These are phyloP conservation scores for Rhizophora apiculata DNA, from an alignment of 345 rosid species.

Conservation along the genomic window DNA sequence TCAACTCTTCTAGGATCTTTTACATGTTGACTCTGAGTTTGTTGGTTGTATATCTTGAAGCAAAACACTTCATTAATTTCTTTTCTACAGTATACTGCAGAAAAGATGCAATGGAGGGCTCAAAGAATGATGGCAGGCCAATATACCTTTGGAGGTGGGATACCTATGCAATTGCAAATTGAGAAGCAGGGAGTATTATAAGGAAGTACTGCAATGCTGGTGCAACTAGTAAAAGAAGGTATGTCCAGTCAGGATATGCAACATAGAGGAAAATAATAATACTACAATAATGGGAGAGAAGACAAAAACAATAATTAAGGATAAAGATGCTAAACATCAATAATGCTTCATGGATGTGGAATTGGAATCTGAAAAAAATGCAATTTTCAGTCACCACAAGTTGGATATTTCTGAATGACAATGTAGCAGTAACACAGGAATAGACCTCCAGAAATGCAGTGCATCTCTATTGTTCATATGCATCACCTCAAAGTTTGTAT, in stretches of 20 bases:
- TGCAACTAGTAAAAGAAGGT: constrained; percentile 38
- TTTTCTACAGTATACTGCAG: no score
- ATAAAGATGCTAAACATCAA: constrained; percentile 63
- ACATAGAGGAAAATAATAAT: constrained; percentile 31
- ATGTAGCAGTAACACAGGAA: no score
- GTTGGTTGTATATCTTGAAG: constrained; percentile 1
- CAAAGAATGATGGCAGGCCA: no score
- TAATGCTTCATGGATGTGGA: constrained; percentile 45
- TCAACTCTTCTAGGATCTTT: constrained; percentile 15
- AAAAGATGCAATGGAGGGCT: no score
- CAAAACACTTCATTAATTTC: background rate
- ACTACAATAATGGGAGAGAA: constrained; percentile 42
- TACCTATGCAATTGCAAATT: background rate
- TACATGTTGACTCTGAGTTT: background rate
- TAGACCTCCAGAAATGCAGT: no score
- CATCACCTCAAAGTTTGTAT: no score
- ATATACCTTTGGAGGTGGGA: constrained; percentile 6
- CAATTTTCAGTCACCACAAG: constrained; percentile 18
- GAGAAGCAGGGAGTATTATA: constrained; percentile 19
- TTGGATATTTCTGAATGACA: no score
- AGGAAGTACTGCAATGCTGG: constrained; percentile 20
- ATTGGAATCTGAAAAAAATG: constrained; percentile 38
- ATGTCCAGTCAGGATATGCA: constrained; percentile 35
- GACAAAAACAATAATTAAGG: constrained; percentile 33
- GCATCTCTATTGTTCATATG: no score